Evolutionary conservation across 2,329 filamentous ascomycete genomes (phyloP), one percentile per base, ranked within the genome.

Genomic region (Achaetomium macrosporum): DNA sequence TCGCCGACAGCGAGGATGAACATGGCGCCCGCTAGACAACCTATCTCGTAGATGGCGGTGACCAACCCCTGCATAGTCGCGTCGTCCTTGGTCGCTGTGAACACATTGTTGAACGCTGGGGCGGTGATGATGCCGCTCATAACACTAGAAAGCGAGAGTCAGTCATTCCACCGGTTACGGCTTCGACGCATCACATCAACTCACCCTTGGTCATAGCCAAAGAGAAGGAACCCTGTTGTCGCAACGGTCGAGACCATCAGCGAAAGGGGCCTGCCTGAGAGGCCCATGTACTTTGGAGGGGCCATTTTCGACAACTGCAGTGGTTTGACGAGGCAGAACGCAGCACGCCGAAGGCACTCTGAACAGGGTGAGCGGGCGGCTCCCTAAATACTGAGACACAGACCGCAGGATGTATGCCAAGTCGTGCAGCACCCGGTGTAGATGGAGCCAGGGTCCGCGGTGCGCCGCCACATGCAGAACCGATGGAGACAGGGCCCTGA

Each of bases 151-250:
- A 25, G 25, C 25, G 2, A 30, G 10, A 19, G 60, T 64, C 41
- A 52, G 43, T 33, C 29, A 39, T 11, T 10, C 17, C n/a, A 11
- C 15, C 12, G n/a, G 35, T 16, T 4, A 7, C 7, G 42, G 16
- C 16, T 15, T 13, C 4, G 4, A 12, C 9, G 12, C 13, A 16
- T 9, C 11, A 13, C 12, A 64, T 58, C 61, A 74, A 65, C 69
- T 58, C 61, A 74, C 70, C 70, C 72, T 65, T 75, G 78, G 54
- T 81, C 78, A 62, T 81, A 81, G 51, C 78, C 78, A 55, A 80
- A 81, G n/a, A 81, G 73, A 29, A 83, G 65, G 69, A 84, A 83
- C 19, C 79, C 82, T 46, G 79, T 82, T 0, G 82, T 85, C 4
- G 82, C 81, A 25, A 85, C 75, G n/a, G 76, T 74, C 1, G 83